These are phyloP conservation scores for Penicillium ucsense DNA, from an alignment of 495 filamentous ascomycete species.

Conservation along the genomic window DNA sequence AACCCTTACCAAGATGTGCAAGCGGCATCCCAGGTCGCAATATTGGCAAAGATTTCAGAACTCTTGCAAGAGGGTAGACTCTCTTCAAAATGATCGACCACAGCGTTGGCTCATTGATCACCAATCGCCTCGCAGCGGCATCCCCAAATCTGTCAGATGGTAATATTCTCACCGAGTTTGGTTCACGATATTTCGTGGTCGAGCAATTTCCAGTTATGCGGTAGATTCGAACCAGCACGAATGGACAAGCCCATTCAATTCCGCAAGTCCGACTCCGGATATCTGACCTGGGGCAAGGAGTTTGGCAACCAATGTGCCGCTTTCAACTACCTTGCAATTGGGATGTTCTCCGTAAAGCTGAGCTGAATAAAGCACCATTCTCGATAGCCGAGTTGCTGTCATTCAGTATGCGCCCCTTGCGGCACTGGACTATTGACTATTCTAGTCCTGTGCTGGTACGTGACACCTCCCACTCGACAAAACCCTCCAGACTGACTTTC, in stretches of 20 bases:
- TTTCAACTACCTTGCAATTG: neutral
- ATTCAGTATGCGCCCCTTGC: neutral
- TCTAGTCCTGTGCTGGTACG: neutral
- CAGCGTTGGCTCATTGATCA: neutral
- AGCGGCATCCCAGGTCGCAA: neutral
- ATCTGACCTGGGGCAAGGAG: neutral
- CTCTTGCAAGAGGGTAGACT: neutral
- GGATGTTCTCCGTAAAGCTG: neutral
- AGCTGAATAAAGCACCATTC: neutral
- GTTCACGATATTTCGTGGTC: neutral
- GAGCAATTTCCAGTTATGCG: neutral
- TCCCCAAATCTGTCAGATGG: neutral
- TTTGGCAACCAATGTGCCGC: neutral
- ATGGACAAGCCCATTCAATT: neutral
- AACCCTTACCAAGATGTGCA: neutral
- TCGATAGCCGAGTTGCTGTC: neutral
- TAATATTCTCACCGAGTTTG: neutral
- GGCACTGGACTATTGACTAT: neutral
- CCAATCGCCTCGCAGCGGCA: neutral
- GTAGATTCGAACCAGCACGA: neutral
- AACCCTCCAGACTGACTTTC: neutral
- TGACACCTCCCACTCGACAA: neutral
- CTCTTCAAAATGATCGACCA: neutral
- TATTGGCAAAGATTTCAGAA: neutral
- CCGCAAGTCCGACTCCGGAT: neutral